phyloP scores from a whole-genome alignment of 768 basidiomycete genomes.

The Sistotremastrum suecicum region DNA sequence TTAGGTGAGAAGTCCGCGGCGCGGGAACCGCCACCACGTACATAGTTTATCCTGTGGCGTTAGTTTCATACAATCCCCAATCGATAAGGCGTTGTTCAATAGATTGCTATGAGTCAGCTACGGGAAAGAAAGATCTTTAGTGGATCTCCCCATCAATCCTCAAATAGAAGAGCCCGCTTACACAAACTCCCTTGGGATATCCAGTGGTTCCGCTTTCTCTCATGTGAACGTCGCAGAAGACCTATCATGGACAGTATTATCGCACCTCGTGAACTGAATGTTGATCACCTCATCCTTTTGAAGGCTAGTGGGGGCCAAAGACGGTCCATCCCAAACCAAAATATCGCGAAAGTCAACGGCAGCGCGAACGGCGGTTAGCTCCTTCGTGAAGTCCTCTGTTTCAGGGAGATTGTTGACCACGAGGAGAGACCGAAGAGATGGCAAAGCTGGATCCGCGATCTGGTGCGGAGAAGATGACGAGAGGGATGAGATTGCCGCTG shows the following conservation, averaged over 20 bases:
- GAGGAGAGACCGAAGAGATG: slow-evolving; percentile 46
- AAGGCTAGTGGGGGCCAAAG: slow-evolving; percentile 26
- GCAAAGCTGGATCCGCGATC: slow-evolving; percentile 44
- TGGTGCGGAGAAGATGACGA: slow-evolving; percentile 32
- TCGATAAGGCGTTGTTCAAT: slow-evolving; percentile 62
- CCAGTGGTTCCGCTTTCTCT: slow-evolving; percentile 61
- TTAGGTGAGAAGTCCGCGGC: background rate
- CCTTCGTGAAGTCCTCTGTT: slow-evolving; percentile 26
- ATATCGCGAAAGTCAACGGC: slow-evolving; percentile 60
- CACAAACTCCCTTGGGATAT: slow-evolving; percentile 70
- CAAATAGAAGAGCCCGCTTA: slow-evolving; percentile 17
- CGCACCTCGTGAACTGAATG: slow-evolving; percentile 73
- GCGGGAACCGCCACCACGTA: slow-evolving; percentile 17
- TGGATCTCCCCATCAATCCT: background rate
- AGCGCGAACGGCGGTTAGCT: slow-evolving; percentile 28
- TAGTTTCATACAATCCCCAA: slow-evolving; percentile 58
- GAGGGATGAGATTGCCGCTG: slow-evolving; percentile 43
- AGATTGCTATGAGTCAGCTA: slow-evolving; percentile 70
- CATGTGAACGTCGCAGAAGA: background rate
- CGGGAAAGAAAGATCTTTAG: background rate
- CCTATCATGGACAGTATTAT: background rate
- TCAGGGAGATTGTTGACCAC: slow-evolving; percentile 41
- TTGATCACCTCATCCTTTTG: slow-evolving; percentile 62
- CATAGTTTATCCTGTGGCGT: slow-evolving; percentile 55
- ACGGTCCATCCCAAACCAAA: slow-evolving; percentile 46